Evolutionary conservation across 176 grass and related monocot species (phyloP).

Genomic region (Hsuehochloa calcarea): DNA sequence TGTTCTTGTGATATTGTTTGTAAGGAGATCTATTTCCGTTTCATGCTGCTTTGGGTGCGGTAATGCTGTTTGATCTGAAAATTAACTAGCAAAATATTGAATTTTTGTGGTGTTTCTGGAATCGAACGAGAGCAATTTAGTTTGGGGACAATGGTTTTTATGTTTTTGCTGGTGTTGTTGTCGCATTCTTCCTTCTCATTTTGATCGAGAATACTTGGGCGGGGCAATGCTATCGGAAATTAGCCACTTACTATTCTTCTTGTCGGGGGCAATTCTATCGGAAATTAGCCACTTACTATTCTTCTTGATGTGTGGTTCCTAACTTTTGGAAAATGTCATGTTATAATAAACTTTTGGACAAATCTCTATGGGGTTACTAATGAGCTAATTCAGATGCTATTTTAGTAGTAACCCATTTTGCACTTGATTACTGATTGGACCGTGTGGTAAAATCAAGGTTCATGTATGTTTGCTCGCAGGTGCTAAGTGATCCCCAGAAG

Average conservation of each 20-base stretch:
- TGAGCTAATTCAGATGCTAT: neutral
- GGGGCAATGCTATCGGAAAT: neutral
- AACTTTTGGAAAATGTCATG: neutral
- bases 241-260: neutral
- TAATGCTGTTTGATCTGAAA: slow-evolving; percentile 4
- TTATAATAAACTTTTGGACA: neutral
- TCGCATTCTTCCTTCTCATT: neutral
- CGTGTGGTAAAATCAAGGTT: neutral
- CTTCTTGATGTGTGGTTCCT: neutral
- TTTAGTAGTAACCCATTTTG: neutral
- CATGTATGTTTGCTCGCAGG: slow-evolving; percentile 34
- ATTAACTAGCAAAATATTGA: neutral
- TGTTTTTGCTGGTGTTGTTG: neutral
- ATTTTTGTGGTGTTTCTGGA: neutral
- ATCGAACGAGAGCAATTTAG: neutral
- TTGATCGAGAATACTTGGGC: neutral
- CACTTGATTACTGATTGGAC: neutral
- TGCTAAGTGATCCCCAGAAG: slow-evolving; percentile 80
- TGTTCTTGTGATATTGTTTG: neutral
- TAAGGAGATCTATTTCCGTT: slow-evolving; percentile 3
- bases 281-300: neutral
- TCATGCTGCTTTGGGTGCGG: neutral
- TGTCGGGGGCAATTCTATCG: neutral
- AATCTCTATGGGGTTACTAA: neutral
- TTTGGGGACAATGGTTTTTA: neutral